Base-by-base conservation (phyloP, 116 monocot genomes). In the Papilionanthe hybrid region DNA sequence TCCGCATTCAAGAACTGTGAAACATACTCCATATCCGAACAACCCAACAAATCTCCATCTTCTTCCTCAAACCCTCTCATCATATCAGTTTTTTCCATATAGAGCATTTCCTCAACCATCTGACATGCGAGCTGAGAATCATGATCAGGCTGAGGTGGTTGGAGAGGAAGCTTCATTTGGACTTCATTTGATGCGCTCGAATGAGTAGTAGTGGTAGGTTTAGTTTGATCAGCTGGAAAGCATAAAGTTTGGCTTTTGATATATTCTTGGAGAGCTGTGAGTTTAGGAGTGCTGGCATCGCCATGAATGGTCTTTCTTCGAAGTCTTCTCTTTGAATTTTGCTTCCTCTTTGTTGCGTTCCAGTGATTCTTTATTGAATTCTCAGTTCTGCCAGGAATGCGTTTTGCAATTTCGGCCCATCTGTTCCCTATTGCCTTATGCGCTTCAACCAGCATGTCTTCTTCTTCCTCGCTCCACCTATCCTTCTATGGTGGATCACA, bases 271-370 rank as follows among this genome's bases (percentile, higher is more conserved):
- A 73, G 43, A 73, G 20, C 43, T 8, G 73, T 17, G 42, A 7
- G 42, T n/a, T 73, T 73, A 30, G 10, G 15, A 15, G 37, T 4
- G 13, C 13, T 32, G 30, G 73, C 2, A 43, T 73, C 43, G 18
- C 12, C 43, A 22, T 73, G 42, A 42, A 17, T 37, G 37, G 73
- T 43, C 43, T 44, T 44, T 73, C 44, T 42, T 23, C 43, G 17
- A 20, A 44, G 15, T 20, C n/a, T 73, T 41, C 9, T 41, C 43
- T 73, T 73, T 9, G 73, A 73, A 10, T 5, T 73, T 15, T 73
- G 73, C 43, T 73, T 73, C 43, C 73, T 73, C 73, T 73, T 73
- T 10, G 73, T 73, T 8, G 73, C 73, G n/a, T 73, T 73, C 73
- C 73, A 73, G 43, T 73, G 73, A 32, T 73, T 73, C 18, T 73